Evolutionary conservation across 2,329 filamentous ascomycete genomes (phyloP), one percentile per base, ranked within the genome.

Genomic region (Leptographium flavum): DNA sequence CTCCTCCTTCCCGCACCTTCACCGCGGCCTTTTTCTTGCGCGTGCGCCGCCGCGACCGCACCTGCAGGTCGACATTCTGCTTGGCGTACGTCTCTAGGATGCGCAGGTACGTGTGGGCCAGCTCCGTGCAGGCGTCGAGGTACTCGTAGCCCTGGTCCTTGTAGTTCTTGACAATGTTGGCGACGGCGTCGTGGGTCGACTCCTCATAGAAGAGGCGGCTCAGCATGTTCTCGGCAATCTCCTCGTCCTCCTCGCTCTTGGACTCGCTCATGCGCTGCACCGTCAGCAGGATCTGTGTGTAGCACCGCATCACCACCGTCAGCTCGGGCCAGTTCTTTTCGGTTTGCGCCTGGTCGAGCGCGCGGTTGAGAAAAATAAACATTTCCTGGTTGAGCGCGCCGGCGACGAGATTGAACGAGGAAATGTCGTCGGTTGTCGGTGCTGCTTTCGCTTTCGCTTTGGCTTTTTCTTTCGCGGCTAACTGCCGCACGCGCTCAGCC

Each of bases 191-290:
- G 56, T 98, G 88, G 0, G 88, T 95, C 1, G 85, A 77, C 57
- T 96, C 87, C 62, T 98, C 92, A 63, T 98, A 98, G 60, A 98
- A 98, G n/a, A 98, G 86, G 49, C 90, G 85, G 55, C 83, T 93
- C 43, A 94, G 77, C 13, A 94, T 95, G 54, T 98, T 98, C 59
- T 98, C 90, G 1, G 92, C 90, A 59, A 98, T 96, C 55, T 96
- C 92, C 57, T 94, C 83, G 53, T 98, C 86, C n/a, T 95, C 88
- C 50, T 95, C 88, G 27, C 85, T 74, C 1, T 76, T 73, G 1
- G 86, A 92, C 39, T 83, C 78, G 2, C 80, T 71, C 88, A 98
- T 96, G 49, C 93, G 86, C 56, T 94, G 87, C 2, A 96, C 83
- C 0, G 88, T 94, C 23, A 94, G 71, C 19, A 94, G 69, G 52